Conservation (phyloP, 768 basidiomycete species). For the Collybia nuda region DNA sequence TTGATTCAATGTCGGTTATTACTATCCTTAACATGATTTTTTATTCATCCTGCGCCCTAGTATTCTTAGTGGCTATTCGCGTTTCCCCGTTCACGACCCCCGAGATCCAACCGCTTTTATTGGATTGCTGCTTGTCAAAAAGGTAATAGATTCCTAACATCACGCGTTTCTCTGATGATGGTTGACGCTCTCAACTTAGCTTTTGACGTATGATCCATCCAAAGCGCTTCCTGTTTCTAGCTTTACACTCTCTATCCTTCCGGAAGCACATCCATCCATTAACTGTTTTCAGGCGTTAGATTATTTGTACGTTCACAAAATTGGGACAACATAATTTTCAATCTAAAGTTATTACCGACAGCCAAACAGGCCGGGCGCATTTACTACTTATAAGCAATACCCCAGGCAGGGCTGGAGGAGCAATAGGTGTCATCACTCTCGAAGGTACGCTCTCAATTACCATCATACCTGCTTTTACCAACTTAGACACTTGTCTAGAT, state of each 20-base stretch:
- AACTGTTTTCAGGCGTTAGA: slow-evolving; percentile 95
- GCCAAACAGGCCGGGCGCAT: slow-evolving; percentile 94
- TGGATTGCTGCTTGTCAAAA: slow-evolving; percentile 83
- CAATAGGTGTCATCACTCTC: slow-evolving; percentile 87
- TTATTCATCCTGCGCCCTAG: slow-evolving; percentile 27
- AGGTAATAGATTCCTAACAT: slow-evolving; percentile 41
- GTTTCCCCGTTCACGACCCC: slow-evolving; percentile 85
- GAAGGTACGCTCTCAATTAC: slow-evolving; percentile 50
- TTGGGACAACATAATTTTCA: background rate
- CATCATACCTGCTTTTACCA: background rate
- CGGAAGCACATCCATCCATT: slow-evolving; percentile 85
- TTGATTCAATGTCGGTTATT: slow-evolving; percentile 65
- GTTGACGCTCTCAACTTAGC: slow-evolving; percentile 37
- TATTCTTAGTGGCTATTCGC: slow-evolving; percentile 82
- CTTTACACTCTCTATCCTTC: slow-evolving; percentile 80
- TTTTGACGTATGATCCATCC: slow-evolving; percentile 88
- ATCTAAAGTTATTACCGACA: slow-evolving; percentile 21
- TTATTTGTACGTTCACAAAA: slow-evolving; percentile 62
- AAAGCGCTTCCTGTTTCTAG: slow-evolving; percentile 69
- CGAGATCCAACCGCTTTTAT: slow-evolving; percentile 69
- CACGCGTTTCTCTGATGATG: slow-evolving; percentile 1
- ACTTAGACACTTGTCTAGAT: slow-evolving; percentile 39
- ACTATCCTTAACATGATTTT: background rate
- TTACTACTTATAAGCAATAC: slow-evolving; percentile 81
- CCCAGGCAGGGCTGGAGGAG: slow-evolving; percentile 82